Percentiles rank a stretch among this genome's conserved stretches.
These are phyloP conservation scores for Spiromastix sp. DNA, from an alignment of 2,329 filamentous ascomycete species.

Conservation along the genomic window DNA sequence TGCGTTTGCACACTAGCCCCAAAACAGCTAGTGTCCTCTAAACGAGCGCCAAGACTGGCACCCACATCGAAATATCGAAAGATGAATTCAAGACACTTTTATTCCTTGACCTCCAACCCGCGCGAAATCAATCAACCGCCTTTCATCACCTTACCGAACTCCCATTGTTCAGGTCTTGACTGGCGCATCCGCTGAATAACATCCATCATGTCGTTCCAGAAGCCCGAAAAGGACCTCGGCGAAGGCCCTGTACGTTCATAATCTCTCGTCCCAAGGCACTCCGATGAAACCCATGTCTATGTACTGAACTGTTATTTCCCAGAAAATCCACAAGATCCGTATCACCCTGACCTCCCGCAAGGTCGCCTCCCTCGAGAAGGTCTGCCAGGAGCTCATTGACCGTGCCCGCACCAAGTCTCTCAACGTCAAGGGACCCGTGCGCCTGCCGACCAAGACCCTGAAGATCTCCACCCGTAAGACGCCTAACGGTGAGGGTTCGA, in stretches of 20 bases:
- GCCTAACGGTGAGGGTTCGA: slow-evolving; percentile 97
- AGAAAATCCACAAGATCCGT: slow-evolving; percentile 96
- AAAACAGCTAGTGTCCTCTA: slow-evolving; percentile 20
- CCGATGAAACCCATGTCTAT: background rate
- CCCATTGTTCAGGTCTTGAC: slow-evolving; percentile 70
- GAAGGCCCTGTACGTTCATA: slow-evolving; percentile 63
- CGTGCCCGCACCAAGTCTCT: slow-evolving; percentile 98
- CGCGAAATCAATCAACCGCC: slow-evolving; percentile 17
- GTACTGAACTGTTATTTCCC: slow-evolving; percentile 13
- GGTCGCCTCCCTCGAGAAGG: slow-evolving; percentile 92
- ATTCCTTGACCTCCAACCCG: background rate
- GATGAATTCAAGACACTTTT: too few species aligned
- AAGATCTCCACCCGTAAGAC: slow-evolving; percentile 98
- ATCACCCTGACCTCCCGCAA: slow-evolving; percentile 96
- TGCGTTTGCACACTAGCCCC: slow-evolving; percentile 10
- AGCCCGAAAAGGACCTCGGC: slow-evolving; percentile 87
- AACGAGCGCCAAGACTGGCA: slow-evolving; percentile 18
- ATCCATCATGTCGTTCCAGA: slow-evolving; percentile 80
- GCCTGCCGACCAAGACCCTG: slow-evolving; percentile 92
- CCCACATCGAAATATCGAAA: slow-evolving; percentile 5
- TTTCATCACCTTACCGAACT: slow-evolving; percentile 78
- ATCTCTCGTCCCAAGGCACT: background rate
- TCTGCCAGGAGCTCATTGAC: slow-evolving; percentile 96
- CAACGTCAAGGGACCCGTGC: slow-evolving; percentile 95
- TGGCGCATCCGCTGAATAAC: slow-evolving; percentile 31